phyloP scores from a whole-genome alignment of 495 filamentous ascomycete species.

The Talaromyces nanjingensis region DNA sequence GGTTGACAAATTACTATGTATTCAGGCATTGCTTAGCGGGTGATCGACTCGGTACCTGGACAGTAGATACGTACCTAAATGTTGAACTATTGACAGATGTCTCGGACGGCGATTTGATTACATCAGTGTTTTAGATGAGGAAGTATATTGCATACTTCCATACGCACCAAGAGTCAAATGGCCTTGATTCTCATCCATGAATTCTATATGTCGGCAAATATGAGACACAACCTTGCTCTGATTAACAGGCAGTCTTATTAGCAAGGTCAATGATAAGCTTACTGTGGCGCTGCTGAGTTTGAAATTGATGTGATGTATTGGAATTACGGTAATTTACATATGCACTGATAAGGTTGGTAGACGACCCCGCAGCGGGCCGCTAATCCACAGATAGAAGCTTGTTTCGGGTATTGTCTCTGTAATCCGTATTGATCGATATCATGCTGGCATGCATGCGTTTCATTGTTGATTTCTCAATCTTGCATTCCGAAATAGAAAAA shows the following conservation, averaged over 20 bases:
- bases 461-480: background rate
- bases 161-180: too few relatives aligned
- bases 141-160: too few relatives aligned
- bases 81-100: too few relatives aligned
- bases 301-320: background rate
- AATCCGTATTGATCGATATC: background rate
- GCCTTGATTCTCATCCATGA: too few relatives aligned
- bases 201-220: background rate
- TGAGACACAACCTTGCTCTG: background rate
- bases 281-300: background rate
- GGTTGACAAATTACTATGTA: background rate
- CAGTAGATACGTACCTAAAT: too few relatives aligned
- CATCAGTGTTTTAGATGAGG: too few relatives aligned
- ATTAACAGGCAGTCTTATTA: background rate
- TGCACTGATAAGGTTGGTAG: background rate
- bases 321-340: background rate
- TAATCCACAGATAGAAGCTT: background rate
- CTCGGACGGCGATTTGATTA: too few relatives aligned
- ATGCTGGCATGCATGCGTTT: background rate
- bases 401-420: background rate
- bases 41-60: background rate
- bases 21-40: background rate
- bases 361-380: background rate
- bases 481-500: background rate
- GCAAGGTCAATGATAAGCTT: background rate